Evolutionary conservation across 208 protist genomes (phyloP), one percentile per base, ranked within the genome.

Genomic region (Sergeia podlipaevii): DNA sequence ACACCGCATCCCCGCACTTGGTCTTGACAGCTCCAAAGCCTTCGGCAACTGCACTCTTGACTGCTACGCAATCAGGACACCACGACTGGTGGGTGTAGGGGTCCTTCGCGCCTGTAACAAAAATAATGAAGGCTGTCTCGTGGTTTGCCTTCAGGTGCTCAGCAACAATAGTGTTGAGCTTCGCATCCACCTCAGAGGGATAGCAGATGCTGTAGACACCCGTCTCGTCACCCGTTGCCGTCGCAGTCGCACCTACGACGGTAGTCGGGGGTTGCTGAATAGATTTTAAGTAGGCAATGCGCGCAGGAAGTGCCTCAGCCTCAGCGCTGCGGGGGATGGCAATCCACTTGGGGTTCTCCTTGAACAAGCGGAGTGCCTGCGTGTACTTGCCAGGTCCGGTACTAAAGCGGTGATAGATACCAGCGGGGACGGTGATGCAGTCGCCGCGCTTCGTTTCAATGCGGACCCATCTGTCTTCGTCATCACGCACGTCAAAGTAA

Each of bases 351-450:
- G 91, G 88, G 30, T 81, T 81, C 0, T 70, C 65, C 43, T 86
- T 61, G 70, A 96, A 97, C 34, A 96, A 67, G 38, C 91, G 84
- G 23, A 93, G 54, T 1, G 85, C 80, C 52, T 82, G 59, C 15
- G 67, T 68, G 64, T 75, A 80, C 28, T 82, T 60, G 32, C 41
- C 59, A 4, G 54, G 44, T 21, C 75, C 74, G 7, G 77, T 67
- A 8, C 85, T 94, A 65, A 96, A 96, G 60, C 91, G 81, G 52
- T 97, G 91, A 66, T 95, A 96, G 32, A 95, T 85, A 53, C 83
- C 85, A 8, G 79, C 68, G 0, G 83, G 82, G 15, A 95, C 18
- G 26, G 89, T 48, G 42, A 95, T 26, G 50, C 60, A 76, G 57
- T 95, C 84, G 15, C 85, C 85, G 2, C 74, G 45, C 29, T 55